Conservation (phyloP, 352 stramenopile species). For the Phytophthora pseudosyringae region DNA sequence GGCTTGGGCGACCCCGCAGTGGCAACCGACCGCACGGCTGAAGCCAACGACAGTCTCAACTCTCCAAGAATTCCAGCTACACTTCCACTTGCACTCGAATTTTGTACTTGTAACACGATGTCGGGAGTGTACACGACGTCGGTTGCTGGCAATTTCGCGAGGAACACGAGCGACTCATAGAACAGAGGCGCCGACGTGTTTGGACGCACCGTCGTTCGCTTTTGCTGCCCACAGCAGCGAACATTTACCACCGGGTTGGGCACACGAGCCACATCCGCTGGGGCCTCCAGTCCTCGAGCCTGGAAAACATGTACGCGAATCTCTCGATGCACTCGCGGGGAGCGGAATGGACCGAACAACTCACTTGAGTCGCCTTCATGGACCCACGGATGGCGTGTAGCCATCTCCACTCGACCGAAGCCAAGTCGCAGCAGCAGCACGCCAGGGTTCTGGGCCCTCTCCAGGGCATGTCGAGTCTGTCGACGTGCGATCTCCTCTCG, state of each 20-base stretch:
- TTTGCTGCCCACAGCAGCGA: constrained; percentile 66
- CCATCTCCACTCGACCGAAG: constrained; percentile 75
- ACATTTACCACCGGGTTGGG: constrained; percentile 86
- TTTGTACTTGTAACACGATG: constrained; percentile 75
- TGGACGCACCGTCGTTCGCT: constrained; percentile 49
- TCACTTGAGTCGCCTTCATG: constrained; percentile 35
- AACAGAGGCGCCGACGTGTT: constrained; percentile 82
- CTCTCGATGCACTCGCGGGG: constrained; percentile 58
- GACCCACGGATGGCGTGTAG: constrained; percentile 56
- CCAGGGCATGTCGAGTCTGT: constrained; percentile 61
- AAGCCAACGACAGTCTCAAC: constrained; percentile 52
- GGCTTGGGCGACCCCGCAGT: constrained; percentile 57
- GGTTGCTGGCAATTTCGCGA: constrained; percentile 48
- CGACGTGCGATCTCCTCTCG: constrained; percentile 65
- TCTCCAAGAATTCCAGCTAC: constrained; percentile 49
- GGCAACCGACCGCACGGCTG: constrained; percentile 48
- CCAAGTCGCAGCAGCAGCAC: constrained; percentile 61
- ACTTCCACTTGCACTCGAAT: constrained; percentile 44
- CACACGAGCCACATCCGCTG: constrained; percentile 47
- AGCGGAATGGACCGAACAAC: constrained; percentile 57
- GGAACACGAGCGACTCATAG: constrained; percentile 82
- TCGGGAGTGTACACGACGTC: constrained; percentile 69
- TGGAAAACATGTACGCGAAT: constrained; percentile 90
- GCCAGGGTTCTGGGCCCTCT: constrained; percentile 57
- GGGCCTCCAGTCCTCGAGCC: constrained; percentile 60